phyloP scores from a whole-genome alignment of 495 filamentous ascomycete genomes.

The Podospora sp. region DNA sequence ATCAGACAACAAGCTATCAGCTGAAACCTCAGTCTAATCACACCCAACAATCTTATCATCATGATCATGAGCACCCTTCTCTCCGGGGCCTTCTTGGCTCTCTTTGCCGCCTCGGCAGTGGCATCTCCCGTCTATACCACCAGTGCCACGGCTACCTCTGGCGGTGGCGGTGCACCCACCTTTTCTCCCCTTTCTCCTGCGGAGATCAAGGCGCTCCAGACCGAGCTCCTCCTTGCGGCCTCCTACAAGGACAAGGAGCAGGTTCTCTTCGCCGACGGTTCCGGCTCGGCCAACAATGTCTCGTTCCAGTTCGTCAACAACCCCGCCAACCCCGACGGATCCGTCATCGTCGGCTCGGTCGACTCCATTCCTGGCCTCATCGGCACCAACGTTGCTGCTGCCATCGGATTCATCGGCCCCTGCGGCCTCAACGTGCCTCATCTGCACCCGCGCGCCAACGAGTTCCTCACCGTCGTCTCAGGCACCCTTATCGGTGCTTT shows the following conservation, averaged over 20 bases:
- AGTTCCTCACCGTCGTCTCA: slow-evolving; percentile 45
- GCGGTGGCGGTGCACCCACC: slow-evolving; percentile 15
- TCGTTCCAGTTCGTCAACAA: slow-evolving; percentile 37
- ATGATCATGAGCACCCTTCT: slow-evolving; percentile 9
- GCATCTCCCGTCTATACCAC: slow-evolving; percentile 11
- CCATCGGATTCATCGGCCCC: slow-evolving; percentile 48
- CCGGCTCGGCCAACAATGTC: slow-evolving; percentile 31
- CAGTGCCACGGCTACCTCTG: slow-evolving; percentile 2
- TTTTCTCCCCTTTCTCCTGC: slow-evolving; percentile 19
- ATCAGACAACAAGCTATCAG: too few species aligned
- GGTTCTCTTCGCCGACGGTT: slow-evolving; percentile 22
- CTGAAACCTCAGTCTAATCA: too few species aligned
- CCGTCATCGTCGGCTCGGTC: slow-evolving; percentile 41
- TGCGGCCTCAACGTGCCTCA: slow-evolving; percentile 54
- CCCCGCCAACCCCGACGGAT: slow-evolving; percentile 34
- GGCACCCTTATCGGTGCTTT: slow-evolving; percentile 50
- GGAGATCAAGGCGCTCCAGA: slow-evolving; percentile 23
- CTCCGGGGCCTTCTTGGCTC: slow-evolving; percentile 1
- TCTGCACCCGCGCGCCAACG: slow-evolving; percentile 48
- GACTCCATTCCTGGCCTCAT: slow-evolving; percentile 48
- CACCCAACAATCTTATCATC: too few species aligned
- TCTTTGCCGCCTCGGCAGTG: slow-evolving; percentile 9
- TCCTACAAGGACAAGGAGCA: slow-evolving; percentile 25
- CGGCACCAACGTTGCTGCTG: slow-evolving; percentile 38
- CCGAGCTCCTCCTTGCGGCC: slow-evolving; percentile 22